A percentile compares a stretch with the other conserved stretches of the same genome.
These are phyloP conservation scores for Sanghuangporus baumii DNA, from an alignment of 1,284 basidiomycete genomes.

Conservation along the genomic window DNA sequence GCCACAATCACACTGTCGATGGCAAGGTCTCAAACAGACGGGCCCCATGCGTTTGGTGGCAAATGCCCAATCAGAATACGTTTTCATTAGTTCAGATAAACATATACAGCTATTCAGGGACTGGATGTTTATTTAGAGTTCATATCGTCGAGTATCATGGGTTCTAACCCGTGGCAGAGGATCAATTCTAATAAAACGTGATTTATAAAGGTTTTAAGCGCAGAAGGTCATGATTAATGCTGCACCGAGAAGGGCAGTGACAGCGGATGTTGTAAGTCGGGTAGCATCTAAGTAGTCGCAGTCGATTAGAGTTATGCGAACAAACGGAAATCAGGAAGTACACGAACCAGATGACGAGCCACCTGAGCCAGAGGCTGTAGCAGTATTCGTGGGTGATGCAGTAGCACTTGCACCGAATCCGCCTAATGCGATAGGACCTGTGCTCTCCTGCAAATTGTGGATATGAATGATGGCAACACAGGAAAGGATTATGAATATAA, in stretches of 20 bases:
- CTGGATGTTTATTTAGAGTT: neutral
- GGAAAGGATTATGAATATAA: neutral
- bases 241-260: neutral
- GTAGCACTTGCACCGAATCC: slow-evolving; percentile 39
- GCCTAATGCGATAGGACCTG: slow-evolving; percentile 33
- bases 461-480: slow-evolving; percentile 16
- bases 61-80: too few species aligned
- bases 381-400: slow-evolving; percentile 23
- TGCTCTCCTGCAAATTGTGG: slow-evolving; percentile 29
- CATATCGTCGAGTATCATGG: neutral
- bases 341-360: slow-evolving; percentile 15
- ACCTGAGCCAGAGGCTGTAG: slow-evolving; percentile 20
- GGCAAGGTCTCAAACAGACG: too few species aligned
- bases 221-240: neutral
- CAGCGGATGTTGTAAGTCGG: neutral
- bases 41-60: too few species aligned
- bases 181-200: neutral
- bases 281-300: neutral
- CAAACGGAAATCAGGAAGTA: neutral
- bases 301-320: neutral
- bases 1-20: too few species aligned
- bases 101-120: neutral
- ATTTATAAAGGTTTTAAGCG: neutral
- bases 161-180: neutral
- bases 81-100: too few species aligned